Evolutionary conservation across 306 rosid genomes (phyloP).

Genomic region (Purshia tridentata): DNA sequence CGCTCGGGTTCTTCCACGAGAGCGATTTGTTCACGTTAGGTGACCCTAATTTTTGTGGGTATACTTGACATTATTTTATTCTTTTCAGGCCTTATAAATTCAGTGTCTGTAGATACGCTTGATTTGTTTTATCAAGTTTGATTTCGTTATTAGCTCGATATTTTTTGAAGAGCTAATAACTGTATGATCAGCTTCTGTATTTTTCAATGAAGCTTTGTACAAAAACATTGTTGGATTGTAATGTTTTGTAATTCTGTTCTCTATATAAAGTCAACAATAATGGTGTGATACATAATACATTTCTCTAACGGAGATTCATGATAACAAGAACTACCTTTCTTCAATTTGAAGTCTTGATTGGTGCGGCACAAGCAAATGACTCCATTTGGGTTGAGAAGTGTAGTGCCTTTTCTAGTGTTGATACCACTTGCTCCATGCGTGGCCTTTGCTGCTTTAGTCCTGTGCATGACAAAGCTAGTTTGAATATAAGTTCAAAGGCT

Average conservation of each 20-base stretch:
- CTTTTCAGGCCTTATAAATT: slow-evolving; percentile 34
- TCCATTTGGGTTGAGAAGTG: slow-evolving; percentile 35
- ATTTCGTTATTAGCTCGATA: slow-evolving; percentile 45
- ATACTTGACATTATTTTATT: slow-evolving; percentile 5
- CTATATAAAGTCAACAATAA: slow-evolving; percentile 15
- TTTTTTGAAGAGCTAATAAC: slow-evolving; percentile 59
- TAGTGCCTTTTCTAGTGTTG: slow-evolving; percentile 43
- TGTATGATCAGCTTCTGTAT: slow-evolving; percentile 47
- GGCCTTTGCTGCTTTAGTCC: slow-evolving; percentile 55
- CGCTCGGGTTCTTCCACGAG: slow-evolving; percentile 45
- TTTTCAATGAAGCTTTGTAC: slow-evolving; percentile 52
- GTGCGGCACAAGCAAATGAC: slow-evolving; percentile 2
- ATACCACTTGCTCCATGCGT: slow-evolving; percentile 46
- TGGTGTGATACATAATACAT: slow-evolving; percentile 3
- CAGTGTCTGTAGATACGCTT: slow-evolving; percentile 17
- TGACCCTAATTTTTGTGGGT: slow-evolving; percentile 45
- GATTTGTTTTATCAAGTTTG: slow-evolving; percentile 7
- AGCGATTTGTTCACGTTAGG: slow-evolving; percentile 56
- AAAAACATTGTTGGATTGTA: slow-evolving; percentile 12
- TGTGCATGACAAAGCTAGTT: slow-evolving; percentile 55
- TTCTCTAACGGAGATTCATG: not conserved
- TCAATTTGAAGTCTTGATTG: not conserved
- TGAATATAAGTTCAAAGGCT: slow-evolving; percentile 50
- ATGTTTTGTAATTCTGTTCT: slow-evolving; percentile 16
- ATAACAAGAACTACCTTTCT: slow-evolving; percentile 2